Evolutionary conservation across 2,329 filamentous ascomycete species (phyloP).

Genomic region (Penicillium digitatum): DNA sequence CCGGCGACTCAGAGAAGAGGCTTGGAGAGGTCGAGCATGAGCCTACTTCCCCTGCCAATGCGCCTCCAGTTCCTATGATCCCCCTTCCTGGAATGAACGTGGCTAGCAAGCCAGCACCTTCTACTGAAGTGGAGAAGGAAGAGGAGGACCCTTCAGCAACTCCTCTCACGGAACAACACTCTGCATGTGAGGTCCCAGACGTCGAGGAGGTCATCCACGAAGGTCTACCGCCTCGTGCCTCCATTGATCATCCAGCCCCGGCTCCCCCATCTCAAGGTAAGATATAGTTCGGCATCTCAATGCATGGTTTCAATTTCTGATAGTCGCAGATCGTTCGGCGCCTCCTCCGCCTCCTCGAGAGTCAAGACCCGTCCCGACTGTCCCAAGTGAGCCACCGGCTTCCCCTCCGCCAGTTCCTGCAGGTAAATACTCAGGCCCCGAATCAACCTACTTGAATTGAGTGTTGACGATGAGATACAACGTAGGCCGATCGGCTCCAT

Average conservation of each 20-base stretch:
- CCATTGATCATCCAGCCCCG: slow-evolving; percentile 44
- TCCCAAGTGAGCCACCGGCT: slow-evolving; percentile 34
- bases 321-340: slow-evolving; percentile 42
- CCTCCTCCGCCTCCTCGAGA: slow-evolving; percentile 44
- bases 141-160: slow-evolving; percentile 46
- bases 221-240: slow-evolving; percentile 31
- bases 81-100: slow-evolving; percentile 66
- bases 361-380: slow-evolving; percentile 38
- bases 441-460: not conserved
- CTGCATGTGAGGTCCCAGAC: slow-evolving; percentile 50
- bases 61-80: slow-evolving; percentile 52
- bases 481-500: slow-evolving; percentile 64
- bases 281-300: slow-evolving; percentile 10
- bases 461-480: slow-evolving; percentile 28
- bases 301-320: not conserved
- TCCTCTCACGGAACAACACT: slow-evolving; percentile 42
- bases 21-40: slow-evolving; percentile 35
- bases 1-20: slow-evolving; percentile 35
- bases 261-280: slow-evolving; percentile 51
- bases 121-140: slow-evolving; percentile 50
- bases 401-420: slow-evolving; percentile 45
- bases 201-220: slow-evolving; percentile 49
- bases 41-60: slow-evolving; percentile 29
- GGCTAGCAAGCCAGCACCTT: slow-evolving; percentile 45
- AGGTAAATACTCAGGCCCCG: slow-evolving; percentile 49